A percentile compares a stretch with the other conserved stretches of the same genome.
Evolutionary conservation across 495 filamentous ascomycete species (phyloP).

Genomic region (Xylaria sp.): DNA sequence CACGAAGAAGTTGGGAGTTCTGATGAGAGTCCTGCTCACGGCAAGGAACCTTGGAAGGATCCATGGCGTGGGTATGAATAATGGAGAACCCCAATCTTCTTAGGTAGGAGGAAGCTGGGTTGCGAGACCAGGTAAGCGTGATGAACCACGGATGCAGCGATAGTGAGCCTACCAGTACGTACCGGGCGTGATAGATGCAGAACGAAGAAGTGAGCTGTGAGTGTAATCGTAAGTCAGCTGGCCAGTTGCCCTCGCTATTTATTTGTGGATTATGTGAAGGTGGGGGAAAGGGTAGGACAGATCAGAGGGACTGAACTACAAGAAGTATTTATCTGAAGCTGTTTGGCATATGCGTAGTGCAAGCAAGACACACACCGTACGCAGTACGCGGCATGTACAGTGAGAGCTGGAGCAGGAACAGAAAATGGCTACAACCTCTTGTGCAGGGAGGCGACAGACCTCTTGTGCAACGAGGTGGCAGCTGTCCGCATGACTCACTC

Average conservation of each 20-base stretch:
- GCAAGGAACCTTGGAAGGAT: constrained; percentile 56
- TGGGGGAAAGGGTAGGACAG: background rate
- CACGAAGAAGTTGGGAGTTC: constrained; percentile 62
- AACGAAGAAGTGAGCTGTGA: background rate
- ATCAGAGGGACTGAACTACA: background rate
- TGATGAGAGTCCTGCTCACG: constrained; percentile 68
- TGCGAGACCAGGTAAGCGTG: background rate
- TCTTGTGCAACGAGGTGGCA: background rate
- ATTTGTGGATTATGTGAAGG: background rate
- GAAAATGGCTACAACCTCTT: constrained; percentile 6
- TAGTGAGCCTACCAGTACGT: background rate
- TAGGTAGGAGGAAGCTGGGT: background rate
- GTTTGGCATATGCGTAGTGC: background rate
- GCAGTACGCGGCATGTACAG: background rate
- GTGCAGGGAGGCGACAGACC: background rate
- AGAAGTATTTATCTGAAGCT: background rate
- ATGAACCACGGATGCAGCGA: background rate
- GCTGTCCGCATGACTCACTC: constrained; percentile 23
- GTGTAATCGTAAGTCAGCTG: constrained; percentile 1
- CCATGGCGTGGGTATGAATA: constrained; percentile 29
- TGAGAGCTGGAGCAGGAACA: background rate
- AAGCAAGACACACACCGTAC: too few relatives aligned
- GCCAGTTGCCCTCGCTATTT: constrained; percentile 1
- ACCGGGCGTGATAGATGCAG: background rate
- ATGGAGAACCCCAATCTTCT: background rate